phyloP scores from a whole-genome alignment of 495 filamentous ascomycete species.

The Sordaria brevicollis region DNA sequence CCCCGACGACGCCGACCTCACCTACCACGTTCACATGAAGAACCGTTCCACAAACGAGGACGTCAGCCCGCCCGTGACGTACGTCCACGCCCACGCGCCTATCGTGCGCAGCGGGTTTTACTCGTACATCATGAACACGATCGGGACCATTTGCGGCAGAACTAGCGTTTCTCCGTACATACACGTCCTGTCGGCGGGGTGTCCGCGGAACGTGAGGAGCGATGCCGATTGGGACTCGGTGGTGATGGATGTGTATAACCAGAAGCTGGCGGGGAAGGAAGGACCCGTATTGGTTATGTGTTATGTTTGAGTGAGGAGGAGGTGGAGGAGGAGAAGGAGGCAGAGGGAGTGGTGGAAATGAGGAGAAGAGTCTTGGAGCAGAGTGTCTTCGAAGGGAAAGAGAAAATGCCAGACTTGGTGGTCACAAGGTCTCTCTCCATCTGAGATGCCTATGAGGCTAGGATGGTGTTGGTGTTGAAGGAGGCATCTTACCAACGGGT shows the following conservation, averaged over 20 bases:
- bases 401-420: too few species aligned
- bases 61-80: not conserved
- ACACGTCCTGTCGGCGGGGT: not conserved
- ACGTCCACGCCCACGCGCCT: not conserved
- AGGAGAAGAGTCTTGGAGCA: not conserved
- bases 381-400: too few species aligned
- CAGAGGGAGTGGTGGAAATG: not conserved
- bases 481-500: too few species aligned
- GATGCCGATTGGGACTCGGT: not conserved
- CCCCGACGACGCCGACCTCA: not conserved
- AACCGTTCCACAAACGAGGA: not conserved
- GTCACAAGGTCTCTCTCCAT: too few species aligned
- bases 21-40: constrained; percentile 3
- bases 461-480: too few species aligned
- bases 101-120: not conserved
- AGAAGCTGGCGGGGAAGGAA: not conserved
- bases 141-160: not conserved
- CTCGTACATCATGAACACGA: not conserved
- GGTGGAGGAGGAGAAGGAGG: not conserved
- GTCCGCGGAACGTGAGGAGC: not conserved
- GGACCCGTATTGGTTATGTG: not conserved
- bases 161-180: not conserved
- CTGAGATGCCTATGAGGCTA: too few species aligned
- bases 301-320: not conserved
- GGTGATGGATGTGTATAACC: not conserved